phyloP scores from a whole-genome alignment of 805 yeast species.

The Candida arabinofermentans region DNA sequence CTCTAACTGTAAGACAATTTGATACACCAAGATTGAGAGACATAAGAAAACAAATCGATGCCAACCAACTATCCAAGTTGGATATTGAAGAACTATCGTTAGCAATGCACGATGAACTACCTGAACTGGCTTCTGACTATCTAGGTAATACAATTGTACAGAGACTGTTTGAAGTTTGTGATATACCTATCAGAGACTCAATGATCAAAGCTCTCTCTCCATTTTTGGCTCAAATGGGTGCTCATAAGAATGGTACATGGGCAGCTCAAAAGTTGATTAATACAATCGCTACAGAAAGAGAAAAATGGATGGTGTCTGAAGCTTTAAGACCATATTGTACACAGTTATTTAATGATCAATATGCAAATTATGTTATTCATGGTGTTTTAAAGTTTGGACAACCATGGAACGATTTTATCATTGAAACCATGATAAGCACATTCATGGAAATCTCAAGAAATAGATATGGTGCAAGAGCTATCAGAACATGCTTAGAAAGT shows the following conservation, averaged over 20 bases:
- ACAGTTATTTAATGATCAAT: conserved; percentile 88
- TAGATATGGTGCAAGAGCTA: conserved; percentile 92
- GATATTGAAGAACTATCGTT: conserved; percentile 81
- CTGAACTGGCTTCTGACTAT: conserved; percentile 88
- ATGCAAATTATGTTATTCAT: conserved; percentile 94
- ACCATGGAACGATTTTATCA: conserved; percentile 86
- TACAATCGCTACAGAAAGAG: conserved; percentile 54
- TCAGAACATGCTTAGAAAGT: conserved; percentile 88
- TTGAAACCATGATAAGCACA: conserved; percentile 73
- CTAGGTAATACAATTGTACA: conserved; percentile 95
- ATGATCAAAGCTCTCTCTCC: conserved; percentile 79
- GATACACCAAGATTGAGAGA: conserved; percentile 90
- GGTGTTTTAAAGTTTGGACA: conserved; percentile 83
- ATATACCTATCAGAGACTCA: conserved; percentile 67
- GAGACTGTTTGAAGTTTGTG: conserved; percentile 71
- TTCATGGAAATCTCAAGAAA: conserved; percentile 81
- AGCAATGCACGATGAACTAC: conserved; percentile 83
- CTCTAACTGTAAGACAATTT: conserved; percentile 62
- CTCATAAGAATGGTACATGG: conserved; percentile 98
- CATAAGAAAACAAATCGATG: conserved; percentile 68
- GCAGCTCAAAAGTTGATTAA: conserved; percentile 95
- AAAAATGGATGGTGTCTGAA: conserved; percentile 60
- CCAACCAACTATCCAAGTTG: conserved; percentile 43
- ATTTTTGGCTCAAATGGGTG: conserved; percentile 83
- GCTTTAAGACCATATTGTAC: conserved; percentile 78